Evolutionary conservation across 1,139 yeast species (phyloP), one percentile per base, ranked within the genome.

Genomic region (Wickerhamiella infanticola): DNA sequence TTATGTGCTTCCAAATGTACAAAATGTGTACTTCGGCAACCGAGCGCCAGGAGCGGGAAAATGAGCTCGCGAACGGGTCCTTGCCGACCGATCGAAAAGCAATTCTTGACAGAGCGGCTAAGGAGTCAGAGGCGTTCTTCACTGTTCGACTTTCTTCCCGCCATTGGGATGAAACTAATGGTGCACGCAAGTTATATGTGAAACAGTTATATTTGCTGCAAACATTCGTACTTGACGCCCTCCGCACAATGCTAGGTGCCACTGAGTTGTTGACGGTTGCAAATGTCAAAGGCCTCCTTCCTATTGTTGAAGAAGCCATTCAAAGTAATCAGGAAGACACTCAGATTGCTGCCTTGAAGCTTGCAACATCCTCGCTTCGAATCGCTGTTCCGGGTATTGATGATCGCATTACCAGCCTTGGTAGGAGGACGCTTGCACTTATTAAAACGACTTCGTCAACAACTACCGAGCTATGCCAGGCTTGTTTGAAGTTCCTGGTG

Each of bases 381-480:
- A 65, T 85, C 31, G 79, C 81, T 3, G 79, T 85, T 52, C 65
- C 77, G 3, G 76, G 72, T 31, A 74, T 74, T 18, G 68, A 70
- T 13, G 74, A 73, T 46, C 69, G 67, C 18, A 44, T 56, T 1
- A 52, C 53, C 24, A 44, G 47, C 6, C 54, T 58, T 44, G 62
- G 61, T 27, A 47, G 57, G n/a, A 73, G 74, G 42, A 77, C 85
- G 0, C 66, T 88, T 50, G 73, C 67, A 24, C 70, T 85, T 37
- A 72, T 90, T 45, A 79, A 79, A 57, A 81, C 81, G 50, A 75
- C 83, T 43, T 88, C 95, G 3, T 68, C 79, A 1, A 85, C 95
- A 0, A 79, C 79, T 47, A 71, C 80, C 26, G 95, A 84, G 47
- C 62, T 88, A n/a, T 81, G 88, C 58, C 97, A 88, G 61, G 74